phyloP scores from a whole-genome alignment of 2,329 filamentous ascomycete genomes.

The Neonectria sp. region DNA sequence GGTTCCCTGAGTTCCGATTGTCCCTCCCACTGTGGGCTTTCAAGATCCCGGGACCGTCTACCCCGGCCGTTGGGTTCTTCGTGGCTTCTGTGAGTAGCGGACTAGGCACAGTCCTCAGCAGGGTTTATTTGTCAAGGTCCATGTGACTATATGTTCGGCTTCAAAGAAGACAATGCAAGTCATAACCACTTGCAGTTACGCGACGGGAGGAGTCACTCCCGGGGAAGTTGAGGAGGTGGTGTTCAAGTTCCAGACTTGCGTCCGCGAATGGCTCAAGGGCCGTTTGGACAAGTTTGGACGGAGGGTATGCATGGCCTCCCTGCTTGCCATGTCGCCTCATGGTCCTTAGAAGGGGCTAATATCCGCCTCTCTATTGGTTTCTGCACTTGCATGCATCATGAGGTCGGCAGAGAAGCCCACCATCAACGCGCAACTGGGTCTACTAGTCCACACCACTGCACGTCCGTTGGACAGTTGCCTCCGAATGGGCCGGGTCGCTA shows the following conservation, averaged over 20 bases:
- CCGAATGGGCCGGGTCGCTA: constrained; percentile 34
- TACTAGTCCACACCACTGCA: constrained; percentile 30
- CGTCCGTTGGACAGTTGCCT: constrained; percentile 18
- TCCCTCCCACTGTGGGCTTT: neutral
- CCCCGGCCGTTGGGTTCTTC: neutral
- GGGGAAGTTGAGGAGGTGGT: constrained; percentile 21
- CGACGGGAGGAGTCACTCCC: constrained; percentile 9
- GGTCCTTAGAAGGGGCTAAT: constrained; percentile 26
- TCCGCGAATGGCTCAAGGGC: constrained; percentile 13
- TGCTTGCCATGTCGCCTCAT: constrained; percentile 15
- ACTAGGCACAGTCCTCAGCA: constrained; percentile 8
- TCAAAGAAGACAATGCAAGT: constrained; percentile 28
- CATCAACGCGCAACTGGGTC: constrained; percentile 32
- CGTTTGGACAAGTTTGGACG: constrained; percentile 19
- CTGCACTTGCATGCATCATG: constrained; percentile 39
- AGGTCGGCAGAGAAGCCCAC: constrained; percentile 35
- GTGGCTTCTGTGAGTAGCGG: constrained; percentile 16
- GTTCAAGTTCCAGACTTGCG: constrained; percentile 12
- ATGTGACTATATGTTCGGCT: constrained; percentile 23
- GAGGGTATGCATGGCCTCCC: constrained; percentile 16
- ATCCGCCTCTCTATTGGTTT: constrained; percentile 34
- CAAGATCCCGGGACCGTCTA: constrained; percentile 3
- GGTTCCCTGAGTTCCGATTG: neutral
- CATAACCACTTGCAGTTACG: constrained; percentile 34
- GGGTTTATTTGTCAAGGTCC: constrained; percentile 12